Conservation (phyloP, 441 rosid species). For the Croton laevigatus region DNA sequence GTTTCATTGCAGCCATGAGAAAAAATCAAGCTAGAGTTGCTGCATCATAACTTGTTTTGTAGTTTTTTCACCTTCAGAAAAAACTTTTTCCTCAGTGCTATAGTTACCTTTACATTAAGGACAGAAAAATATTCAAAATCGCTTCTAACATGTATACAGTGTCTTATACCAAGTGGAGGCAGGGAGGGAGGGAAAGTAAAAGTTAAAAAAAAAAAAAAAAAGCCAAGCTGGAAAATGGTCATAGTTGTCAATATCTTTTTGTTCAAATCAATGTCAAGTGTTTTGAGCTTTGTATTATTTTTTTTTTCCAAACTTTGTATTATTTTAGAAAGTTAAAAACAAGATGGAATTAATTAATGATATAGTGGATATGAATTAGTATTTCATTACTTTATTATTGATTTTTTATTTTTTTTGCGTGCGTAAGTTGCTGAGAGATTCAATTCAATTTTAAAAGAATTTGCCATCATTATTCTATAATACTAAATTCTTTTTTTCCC, state of each 20-base stretch:
- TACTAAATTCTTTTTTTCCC: too few species aligned
- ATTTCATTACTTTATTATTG: too few species aligned
- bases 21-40: slow-evolving; percentile 17
- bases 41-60: slow-evolving; percentile 6
- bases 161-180: slow-evolving; percentile 2
- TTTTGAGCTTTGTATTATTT: neutral
- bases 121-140: neutral
- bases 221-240: neutral
- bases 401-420: too few species aligned
- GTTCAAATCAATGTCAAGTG: neutral
- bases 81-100: slow-evolving; percentile 6
- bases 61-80: neutral
- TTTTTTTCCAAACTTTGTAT: too few species aligned
- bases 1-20: slow-evolving; percentile 48
- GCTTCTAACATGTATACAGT: slow-evolving; percentile 9
- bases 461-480: too few species aligned
- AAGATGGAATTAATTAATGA: neutral
- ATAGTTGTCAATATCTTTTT: neutral
- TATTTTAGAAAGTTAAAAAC: neutral
- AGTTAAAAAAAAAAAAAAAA: neutral
- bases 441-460: too few species aligned
- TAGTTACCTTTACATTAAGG: slow-evolving; percentile 19
- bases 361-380: neutral
- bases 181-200: too few species aligned
- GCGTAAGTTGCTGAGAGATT: too few species aligned